Percentiles rank a stretch among this genome's conserved stretches.
Evolutionary conservation across 2,329 filamentous ascomycete genomes (phyloP).

Genomic region (Elsinoe arachidis): DNA sequence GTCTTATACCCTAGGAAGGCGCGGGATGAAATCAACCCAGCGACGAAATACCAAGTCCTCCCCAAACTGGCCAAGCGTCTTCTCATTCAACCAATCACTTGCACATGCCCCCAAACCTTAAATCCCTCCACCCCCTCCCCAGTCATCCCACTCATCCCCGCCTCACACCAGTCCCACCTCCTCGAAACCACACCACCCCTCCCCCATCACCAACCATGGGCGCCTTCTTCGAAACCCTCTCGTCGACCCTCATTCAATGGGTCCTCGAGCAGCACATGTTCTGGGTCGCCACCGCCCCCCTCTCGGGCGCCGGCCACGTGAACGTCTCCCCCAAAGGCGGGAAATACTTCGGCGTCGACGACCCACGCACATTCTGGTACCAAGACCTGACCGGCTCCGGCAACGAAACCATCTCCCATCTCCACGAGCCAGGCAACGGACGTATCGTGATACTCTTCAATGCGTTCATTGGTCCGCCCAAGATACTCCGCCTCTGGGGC

Average conservation of each 20-base stretch:
- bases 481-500: slow-evolving; percentile 38
- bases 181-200: not conserved
- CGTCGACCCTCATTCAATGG: slow-evolving; percentile 52
- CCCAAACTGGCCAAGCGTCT: no score
- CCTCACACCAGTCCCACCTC: not conserved
- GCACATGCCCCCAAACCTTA: no score
- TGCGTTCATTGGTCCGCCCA: slow-evolving; percentile 34
- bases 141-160: not conserved
- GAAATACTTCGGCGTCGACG: slow-evolving; percentile 53
- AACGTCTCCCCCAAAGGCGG: slow-evolving; percentile 70
- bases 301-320: slow-evolving; percentile 54
- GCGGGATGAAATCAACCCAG: no score
- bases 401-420: slow-evolving; percentile 65
- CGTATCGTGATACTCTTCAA: slow-evolving; percentile 36
- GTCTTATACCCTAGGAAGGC: no score
- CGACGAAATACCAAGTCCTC: no score
- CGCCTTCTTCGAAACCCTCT: slow-evolving; percentile 50
- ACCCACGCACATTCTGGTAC: slow-evolving; percentile 55
- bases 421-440: slow-evolving; percentile 60
- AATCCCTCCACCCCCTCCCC: no score
- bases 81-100: no score
- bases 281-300: slow-evolving; percentile 65
- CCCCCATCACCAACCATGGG: slow-evolving; percentile 39
- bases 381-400: slow-evolving; percentile 68
- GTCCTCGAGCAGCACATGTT: slow-evolving; percentile 61